Conservation (phyloP, 2,329 filamentous ascomycete species). For the Scleromitrula shiraiana region DNA sequence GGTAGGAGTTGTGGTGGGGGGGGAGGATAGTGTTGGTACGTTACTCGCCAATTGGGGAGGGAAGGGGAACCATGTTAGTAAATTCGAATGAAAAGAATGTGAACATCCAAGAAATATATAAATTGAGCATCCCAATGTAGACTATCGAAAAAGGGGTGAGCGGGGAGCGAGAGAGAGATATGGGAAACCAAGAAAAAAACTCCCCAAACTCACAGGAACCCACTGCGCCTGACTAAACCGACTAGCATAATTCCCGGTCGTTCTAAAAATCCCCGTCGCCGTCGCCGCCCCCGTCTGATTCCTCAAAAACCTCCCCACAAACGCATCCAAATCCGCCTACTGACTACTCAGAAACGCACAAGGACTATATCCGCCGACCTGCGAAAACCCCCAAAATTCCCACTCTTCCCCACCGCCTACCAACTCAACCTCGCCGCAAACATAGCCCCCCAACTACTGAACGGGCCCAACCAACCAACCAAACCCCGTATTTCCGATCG, state of each 20-base stretch:
- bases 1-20: too few relatives aligned
- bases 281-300: conserved; percentile 15
- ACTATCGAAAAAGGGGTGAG: too few relatives aligned
- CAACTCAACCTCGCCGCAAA: conserved; percentile 46
- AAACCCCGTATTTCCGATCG: conserved; percentile 46
- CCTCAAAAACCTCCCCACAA: conserved; percentile 39
- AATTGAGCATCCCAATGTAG: too few relatives aligned
- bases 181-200: too few relatives aligned
- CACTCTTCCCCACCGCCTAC: conserved; percentile 43
- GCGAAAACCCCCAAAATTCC: conserved; percentile 44
- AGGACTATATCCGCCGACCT: conserved; percentile 40
- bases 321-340: conserved; percentile 38
- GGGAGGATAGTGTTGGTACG: too few relatives aligned
- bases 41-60: too few relatives aligned
- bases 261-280: conserved; percentile 14
- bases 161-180: too few relatives aligned
- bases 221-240: not conserved
- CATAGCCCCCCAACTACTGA: conserved; percentile 46
- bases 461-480: conserved; percentile 45
- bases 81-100: too few relatives aligned
- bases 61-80: too few relatives aligned
- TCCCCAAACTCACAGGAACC: not conserved
- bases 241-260: not conserved
- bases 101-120: too few relatives aligned
- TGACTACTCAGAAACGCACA: conserved; percentile 42